These are phyloP conservation scores for Conoideocrella luteorostrata DNA, from an alignment of 2,329 filamentous ascomycete species.

Conservation along the genomic window DNA sequence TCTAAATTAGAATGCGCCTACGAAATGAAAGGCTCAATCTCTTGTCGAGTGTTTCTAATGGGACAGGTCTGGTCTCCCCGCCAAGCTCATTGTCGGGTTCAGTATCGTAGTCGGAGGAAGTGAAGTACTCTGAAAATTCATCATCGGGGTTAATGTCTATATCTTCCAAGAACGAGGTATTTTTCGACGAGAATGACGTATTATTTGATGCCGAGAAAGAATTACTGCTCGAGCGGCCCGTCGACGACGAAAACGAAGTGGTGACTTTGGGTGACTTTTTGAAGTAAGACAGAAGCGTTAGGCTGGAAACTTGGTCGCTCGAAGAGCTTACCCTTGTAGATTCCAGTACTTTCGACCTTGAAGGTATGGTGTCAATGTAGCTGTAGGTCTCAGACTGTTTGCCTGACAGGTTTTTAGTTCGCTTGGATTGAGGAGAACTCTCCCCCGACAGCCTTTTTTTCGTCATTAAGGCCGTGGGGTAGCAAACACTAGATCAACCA, in stretches of 20 bases:
- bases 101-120: constrained; percentile 12
- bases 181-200: constrained; percentile 5
- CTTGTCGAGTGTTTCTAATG: constrained; percentile 12
- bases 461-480: constrained; percentile 4
- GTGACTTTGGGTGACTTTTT: background rate
- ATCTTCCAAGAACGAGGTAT: constrained; percentile 7
- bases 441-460: constrained; percentile 5
- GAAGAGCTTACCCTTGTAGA: too few species aligned
- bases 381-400: constrained; percentile 8
- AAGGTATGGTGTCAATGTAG: constrained; percentile 6
- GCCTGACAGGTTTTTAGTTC: constrained; percentile 7
- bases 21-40: constrained; percentile 33
- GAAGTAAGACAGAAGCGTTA: background rate
- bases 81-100: constrained; percentile 3
- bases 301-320: background rate
- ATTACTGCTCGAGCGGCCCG: background rate
- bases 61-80: too few species aligned
- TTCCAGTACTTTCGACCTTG: too few species aligned
- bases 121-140: constrained; percentile 13
- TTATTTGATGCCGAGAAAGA: background rate
- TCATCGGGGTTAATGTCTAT: background rate
- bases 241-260: constrained; percentile 2
- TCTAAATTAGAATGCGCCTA: constrained; percentile 19
- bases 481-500: background rate
- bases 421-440: constrained; percentile 1